Conservation (phyloP, 352 stramenopile species). For the Pythium monospermum region DNA sequence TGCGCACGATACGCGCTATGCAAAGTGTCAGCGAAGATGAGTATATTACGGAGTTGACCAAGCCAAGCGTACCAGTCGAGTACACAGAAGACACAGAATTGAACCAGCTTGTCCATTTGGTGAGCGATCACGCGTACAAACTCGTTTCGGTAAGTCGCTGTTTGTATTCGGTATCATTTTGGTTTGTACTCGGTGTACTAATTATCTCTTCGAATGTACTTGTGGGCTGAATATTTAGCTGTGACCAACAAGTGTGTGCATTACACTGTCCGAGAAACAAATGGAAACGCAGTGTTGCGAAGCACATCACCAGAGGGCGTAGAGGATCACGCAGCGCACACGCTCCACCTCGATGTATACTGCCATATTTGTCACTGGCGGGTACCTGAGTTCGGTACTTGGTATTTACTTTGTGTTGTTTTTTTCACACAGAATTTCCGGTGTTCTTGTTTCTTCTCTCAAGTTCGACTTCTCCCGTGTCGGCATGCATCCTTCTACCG, state of each 20-base stretch:
- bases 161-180: not conserved
- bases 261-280: not conserved
- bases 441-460: slow-evolving; percentile 8
- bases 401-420: not conserved
- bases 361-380: too few relatives aligned
- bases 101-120: slow-evolving; percentile 7
- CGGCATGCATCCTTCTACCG: slow-evolving; percentile 8
- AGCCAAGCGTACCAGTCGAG: not conserved
- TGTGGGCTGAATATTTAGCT: slow-evolving; percentile 5
- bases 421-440: not conserved
- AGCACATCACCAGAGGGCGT: not conserved
- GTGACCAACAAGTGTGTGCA: not conserved
- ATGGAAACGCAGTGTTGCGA: not conserved
- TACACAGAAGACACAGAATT: slow-evolving; percentile 19
- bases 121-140: slow-evolving; percentile 23
- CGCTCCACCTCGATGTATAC: not conserved
- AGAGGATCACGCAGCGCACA: not conserved
- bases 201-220: not conserved
- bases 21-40: slow-evolving; percentile 12
- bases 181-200: not conserved
- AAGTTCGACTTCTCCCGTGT: slow-evolving; percentile 10
- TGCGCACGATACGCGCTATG: slow-evolving; percentile 18
- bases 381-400: not conserved
- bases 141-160: slow-evolving; percentile 11
- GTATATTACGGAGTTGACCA: slow-evolving; percentile 13